Base-by-base conservation (phyloP, 306 rosid genomes). In the Malus fusca region DNA sequence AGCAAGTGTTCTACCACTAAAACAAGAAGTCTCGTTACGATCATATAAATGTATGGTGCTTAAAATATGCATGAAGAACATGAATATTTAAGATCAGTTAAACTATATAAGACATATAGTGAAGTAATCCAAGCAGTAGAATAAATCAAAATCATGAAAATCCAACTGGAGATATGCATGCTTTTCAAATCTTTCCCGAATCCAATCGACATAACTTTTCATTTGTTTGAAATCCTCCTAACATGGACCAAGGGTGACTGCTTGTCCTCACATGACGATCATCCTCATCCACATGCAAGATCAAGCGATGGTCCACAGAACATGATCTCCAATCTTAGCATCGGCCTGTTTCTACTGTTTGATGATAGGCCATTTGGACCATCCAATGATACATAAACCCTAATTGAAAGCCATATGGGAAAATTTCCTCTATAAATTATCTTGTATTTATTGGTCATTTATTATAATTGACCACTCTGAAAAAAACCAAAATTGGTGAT, bases 381-480 rank as follows among this genome's bases (percentile, higher is more conserved):
- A 61, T 26, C 61, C 77, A 59, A 8, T 59, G 46, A 40, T 64
- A 18, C 17, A 15, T 21, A 37, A 25, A 26, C 42, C 31, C 76
- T n/a, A 43, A 62, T 21, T 73, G 22, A 59, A 58, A 58, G 8
- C n/a, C 22, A 33, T 18, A 70, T 67, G 42, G 42, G 42, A 35
- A 35, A 35, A 43, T 69, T 28, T 40, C 68, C 35, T 69, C 35
- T 22, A 52, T 35, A 10, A 14, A 48, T 56, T 21, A 4, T 19
- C 19, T 22, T 30, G 71, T 23, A 61, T 15, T 75, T 4, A 9
- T n/a, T 46, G 4, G 30, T 13, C 73, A 73, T 79, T 77, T 6
- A 65, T 55, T 80, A 56, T 25, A 74, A 80, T 76, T 28, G 81
- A 76, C 76, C 40, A 64, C 31, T 70, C 58, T 18, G 37, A 55